Percentiles rank a stretch among this genome's conserved stretches.
Evolutionary conservation across 2,329 filamentous ascomycete species (phyloP).

Genomic region (Didymella pomorum): DNA sequence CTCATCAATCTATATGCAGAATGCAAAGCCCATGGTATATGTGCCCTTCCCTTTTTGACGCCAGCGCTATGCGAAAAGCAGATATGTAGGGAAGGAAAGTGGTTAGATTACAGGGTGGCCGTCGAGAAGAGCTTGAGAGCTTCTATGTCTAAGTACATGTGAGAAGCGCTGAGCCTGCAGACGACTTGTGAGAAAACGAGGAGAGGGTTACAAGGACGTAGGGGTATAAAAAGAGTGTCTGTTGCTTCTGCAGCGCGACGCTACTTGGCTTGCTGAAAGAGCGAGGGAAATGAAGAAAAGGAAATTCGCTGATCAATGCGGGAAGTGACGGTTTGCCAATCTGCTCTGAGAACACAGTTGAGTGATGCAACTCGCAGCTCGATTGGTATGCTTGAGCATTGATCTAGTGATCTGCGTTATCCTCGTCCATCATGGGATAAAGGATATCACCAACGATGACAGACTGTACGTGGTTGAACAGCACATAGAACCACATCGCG

Average conservation of each 20-base stretch:
- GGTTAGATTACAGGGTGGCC: conserved; percentile 25
- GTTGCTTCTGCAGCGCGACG: conserved; percentile 22
- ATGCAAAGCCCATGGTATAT: conserved; percentile 23
- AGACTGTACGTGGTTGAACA: conserved; percentile 60
- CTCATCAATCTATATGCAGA: conserved; percentile 26
- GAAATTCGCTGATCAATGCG: neutral
- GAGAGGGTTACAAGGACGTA: conserved; percentile 2
- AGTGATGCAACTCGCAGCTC: conserved; percentile 2
- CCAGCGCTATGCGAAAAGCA: conserved; percentile 37
- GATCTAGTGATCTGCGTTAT: conserved; percentile 52
- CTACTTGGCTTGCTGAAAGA: conserved; percentile 24
- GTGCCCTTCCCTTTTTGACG: conserved; percentile 32
- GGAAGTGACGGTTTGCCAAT: conserved; percentile 1
- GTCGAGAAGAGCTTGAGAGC: conserved; percentile 10
- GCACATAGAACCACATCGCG: conserved; percentile 63
- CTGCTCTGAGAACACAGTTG: conserved; percentile 1
- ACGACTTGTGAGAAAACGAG: conserved; percentile 23
- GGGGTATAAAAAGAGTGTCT: conserved; percentile 34
- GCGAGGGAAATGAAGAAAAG: conserved; percentile 13
- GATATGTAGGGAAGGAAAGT: conserved; percentile 20
- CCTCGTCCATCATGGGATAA: conserved; percentile 67
- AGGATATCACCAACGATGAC: conserved; percentile 63
- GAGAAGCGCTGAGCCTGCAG: conserved; percentile 32
- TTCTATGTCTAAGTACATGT: conserved; percentile 25
- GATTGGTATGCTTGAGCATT: neutral